phyloP scores from a whole-genome alignment of 163 green algal species.

The Prototheca cutis region DNA sequence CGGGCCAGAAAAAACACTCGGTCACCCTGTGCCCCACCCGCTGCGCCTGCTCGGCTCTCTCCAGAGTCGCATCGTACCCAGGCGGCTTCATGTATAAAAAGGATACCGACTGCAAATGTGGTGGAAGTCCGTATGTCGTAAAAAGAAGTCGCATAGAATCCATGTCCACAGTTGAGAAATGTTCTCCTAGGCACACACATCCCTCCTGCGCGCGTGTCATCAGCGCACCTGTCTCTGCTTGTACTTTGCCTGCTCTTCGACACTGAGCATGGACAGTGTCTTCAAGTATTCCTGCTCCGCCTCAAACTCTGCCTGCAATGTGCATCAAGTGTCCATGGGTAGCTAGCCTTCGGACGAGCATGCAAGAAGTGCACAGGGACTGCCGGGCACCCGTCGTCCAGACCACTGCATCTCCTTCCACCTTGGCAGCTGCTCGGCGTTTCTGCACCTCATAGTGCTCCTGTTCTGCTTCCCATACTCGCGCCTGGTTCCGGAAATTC shows the following conservation, averaged over 20 bases:
- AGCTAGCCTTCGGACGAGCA: no score
- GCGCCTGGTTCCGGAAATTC: constrained; percentile 46
- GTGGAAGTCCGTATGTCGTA: no score
- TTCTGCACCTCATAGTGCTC: constrained; percentile 33
- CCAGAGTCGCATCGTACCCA: constrained; percentile 41
- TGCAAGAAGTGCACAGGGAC: no score
- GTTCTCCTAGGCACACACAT: no score
- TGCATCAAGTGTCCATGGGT: no score
- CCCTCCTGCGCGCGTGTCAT: background rate
- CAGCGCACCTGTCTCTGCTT: constrained; percentile 13
- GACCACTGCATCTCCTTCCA: constrained; percentile 10
- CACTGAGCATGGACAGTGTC: constrained; percentile 49
- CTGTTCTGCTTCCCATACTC: constrained; percentile 52
- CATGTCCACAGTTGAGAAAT: no score
- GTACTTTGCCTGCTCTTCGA: constrained; percentile 48
- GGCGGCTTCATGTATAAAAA: constrained; percentile 60
- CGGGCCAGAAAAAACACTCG: no score
- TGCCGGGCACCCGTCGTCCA: background rate
- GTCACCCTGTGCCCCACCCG: no score
- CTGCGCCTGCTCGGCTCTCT: constrained; percentile 17
- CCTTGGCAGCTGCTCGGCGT: constrained; percentile 32
- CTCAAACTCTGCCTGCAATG: constrained; percentile 56
- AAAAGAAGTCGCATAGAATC: no score
- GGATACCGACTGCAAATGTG: constrained; percentile 39
- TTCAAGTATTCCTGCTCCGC: constrained; percentile 62